Percentiles rank a stretch among this genome's conserved stretches.
Conservation (phyloP, 2,329 filamentous ascomycete species). For the Dactylellina cionopaga region DNA sequence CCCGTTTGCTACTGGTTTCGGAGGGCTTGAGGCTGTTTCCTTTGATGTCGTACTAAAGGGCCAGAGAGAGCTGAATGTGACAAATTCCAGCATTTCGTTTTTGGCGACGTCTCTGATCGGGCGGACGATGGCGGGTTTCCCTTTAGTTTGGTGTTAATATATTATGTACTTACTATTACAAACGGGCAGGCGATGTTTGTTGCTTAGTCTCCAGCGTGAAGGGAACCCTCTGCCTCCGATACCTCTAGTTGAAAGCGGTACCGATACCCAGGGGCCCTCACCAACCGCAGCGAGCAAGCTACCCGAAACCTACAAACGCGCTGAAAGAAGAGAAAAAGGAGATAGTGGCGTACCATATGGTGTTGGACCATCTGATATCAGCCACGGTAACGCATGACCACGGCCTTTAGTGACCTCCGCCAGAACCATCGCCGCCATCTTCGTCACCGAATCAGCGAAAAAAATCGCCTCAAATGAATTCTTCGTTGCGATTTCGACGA, state of each 20-base stretch:
- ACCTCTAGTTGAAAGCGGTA: not conserved
- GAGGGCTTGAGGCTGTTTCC: constrained; percentile 62
- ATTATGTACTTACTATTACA: constrained; percentile 40
- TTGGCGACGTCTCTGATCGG: constrained; percentile 86
- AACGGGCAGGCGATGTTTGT: no score
- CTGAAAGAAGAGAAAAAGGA: constrained; percentile 8
- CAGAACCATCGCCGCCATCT: constrained; percentile 84
- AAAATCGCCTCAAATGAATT: constrained; percentile 75
- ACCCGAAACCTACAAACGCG: not conserved
- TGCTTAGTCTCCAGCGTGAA: no score
- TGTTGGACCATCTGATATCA: constrained; percentile 77
- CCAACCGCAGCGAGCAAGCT: not conserved
- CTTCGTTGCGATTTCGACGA: constrained; percentile 72
- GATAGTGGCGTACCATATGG: constrained; percentile 64
- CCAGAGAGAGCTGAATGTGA: constrained; percentile 61
- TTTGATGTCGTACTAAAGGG: constrained; percentile 65
- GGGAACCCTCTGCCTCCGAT: no score
- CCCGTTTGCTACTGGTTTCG: constrained; percentile 66
- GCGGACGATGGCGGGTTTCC: constrained; percentile 70
- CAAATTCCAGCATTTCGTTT: constrained; percentile 78
- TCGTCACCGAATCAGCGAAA: constrained; percentile 86
- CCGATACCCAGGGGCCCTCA: not conserved
- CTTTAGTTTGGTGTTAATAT: constrained; percentile 53
- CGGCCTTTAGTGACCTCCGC: constrained; percentile 90
- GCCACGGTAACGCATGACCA: constrained; percentile 83